Base-by-base conservation (phyloP, 108 stramenopile genomes). In the Nitzschia palea region DNA sequence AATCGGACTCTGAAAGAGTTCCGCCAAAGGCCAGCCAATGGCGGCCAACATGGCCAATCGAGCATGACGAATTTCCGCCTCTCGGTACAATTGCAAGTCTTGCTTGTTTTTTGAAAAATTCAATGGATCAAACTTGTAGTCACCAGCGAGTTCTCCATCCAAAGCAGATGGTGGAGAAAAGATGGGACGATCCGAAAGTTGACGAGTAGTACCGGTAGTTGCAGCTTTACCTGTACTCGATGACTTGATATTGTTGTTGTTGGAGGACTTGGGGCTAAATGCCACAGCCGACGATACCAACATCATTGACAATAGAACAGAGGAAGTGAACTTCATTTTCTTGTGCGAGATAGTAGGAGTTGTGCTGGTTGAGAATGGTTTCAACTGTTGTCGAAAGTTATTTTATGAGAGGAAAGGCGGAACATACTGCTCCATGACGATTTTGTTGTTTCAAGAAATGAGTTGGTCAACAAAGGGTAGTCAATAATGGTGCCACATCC, bases 71-170 rank as follows among this genome's bases (percentile, higher is more conserved):
- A 94, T 63, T 70, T 94, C 93, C 1, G 93, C 93, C 78, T 90
- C 89, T 50, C 81, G 78, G 58, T 69, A 75, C 17, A 69, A 62
- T 54, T 66, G 54, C 40, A 86, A 61, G 28, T 71, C 65, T 22
- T 47, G 37, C 37, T 69, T 33, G 40, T 12, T 62, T 26, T 74
- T 74, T 26, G 80, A 81, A 55, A 89, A 82, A 23, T 81, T 81
- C 12, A 86, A 50, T 6, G 88, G 88, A 66, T 89, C 88, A 44
- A 89, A 89, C 12, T 85, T 85, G 2, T 84, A 83, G 59, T 89
- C 88, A 25, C 83, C 88, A 4, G 85, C 80, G 17, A 86, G 55
- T 0, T 55, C 32, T 12, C 88, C 83, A 55, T 74, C 77, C 31
- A 87, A 78, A 25, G 54, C 47, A 3, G 31, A 47, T 30, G 78